Evolutionary conservation across 202 grass and related monocot species (phyloP).

Genomic region (Bolboschoenoplectus hybrid): DNA sequence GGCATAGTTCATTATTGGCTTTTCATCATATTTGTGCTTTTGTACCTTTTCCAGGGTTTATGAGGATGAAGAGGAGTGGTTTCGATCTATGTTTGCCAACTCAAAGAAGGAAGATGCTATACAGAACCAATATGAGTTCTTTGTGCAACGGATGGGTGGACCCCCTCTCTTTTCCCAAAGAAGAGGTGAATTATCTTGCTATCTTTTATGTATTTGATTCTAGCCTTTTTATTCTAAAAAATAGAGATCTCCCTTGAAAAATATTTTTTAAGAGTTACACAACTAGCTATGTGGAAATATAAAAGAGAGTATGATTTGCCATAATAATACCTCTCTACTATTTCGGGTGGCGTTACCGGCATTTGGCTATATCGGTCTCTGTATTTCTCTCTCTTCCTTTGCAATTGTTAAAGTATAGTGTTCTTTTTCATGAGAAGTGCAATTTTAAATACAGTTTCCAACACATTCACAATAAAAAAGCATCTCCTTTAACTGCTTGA

Average conservation of each 20-base stretch:
- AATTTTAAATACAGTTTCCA: not conserved
- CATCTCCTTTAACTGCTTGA: not conserved
- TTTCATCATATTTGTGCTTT: constrained; percentile 8
- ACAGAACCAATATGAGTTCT: constrained; percentile 91
- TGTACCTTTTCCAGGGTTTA: constrained; percentile 54
- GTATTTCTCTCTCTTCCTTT: not conserved
- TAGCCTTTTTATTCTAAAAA: not conserved
- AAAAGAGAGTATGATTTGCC: not conserved
- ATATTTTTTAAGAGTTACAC: not conserved
- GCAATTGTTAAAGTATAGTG: not conserved
- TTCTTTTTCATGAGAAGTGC: not conserved
- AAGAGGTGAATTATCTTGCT: constrained; percentile 51
- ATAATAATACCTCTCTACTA: not conserved
- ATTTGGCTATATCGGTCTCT: not conserved
- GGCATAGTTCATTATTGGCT: not conserved
- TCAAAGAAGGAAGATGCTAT: constrained; percentile 95
- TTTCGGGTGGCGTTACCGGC: not conserved
- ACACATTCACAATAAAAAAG: not conserved
- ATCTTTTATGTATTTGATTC: not conserved
- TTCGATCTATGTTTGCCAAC: constrained; percentile 65
- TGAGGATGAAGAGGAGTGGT: constrained; percentile 90
- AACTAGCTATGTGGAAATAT: not conserved
- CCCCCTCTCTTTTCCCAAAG: constrained; percentile 79
- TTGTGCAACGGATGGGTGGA: constrained; percentile 94
- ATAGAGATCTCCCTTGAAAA: constrained; percentile 12